Percentiles rank a stretch among this genome's conserved stretches.
Evolutionary conservation across 1,139 yeast genomes (phyloP).

Genomic region (Diutina neorugosa): DNA sequence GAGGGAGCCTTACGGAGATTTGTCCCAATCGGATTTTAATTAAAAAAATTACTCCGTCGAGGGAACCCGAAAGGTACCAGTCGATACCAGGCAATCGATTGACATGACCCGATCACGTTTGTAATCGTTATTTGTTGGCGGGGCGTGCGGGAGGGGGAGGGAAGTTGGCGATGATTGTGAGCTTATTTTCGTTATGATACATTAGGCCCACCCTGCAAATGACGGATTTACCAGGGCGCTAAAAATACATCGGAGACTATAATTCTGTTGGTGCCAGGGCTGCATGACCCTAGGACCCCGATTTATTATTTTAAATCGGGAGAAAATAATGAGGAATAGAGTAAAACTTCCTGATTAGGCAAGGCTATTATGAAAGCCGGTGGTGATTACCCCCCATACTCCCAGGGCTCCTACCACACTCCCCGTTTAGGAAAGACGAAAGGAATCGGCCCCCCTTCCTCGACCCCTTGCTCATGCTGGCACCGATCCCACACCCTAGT

Average conservation of each 20-base stretch:
- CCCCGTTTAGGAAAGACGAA: not conserved
- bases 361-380: not conserved
- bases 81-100: too few relatives aligned
- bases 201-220: not conserved
- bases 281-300: not conserved
- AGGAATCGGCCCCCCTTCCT: not conserved
- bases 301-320: not conserved
- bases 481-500: not conserved
- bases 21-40: too few relatives aligned
- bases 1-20: too few relatives aligned
- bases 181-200: not conserved
- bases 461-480: not conserved
- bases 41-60: too few relatives aligned
- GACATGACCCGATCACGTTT: too few relatives aligned
- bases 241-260: not conserved
- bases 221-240: not conserved
- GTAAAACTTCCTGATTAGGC: not conserved
- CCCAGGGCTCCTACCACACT: not conserved
- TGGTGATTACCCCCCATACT: not conserved
- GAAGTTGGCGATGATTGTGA: not conserved
- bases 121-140: too few relatives aligned
- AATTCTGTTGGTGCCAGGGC: not conserved
- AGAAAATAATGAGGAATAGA: too few relatives aligned
- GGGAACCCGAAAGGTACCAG: too few relatives aligned
- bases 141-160: not conserved